Conservation (phyloP, 164 flowering plant species). For the Protea cynaroides region DNA sequence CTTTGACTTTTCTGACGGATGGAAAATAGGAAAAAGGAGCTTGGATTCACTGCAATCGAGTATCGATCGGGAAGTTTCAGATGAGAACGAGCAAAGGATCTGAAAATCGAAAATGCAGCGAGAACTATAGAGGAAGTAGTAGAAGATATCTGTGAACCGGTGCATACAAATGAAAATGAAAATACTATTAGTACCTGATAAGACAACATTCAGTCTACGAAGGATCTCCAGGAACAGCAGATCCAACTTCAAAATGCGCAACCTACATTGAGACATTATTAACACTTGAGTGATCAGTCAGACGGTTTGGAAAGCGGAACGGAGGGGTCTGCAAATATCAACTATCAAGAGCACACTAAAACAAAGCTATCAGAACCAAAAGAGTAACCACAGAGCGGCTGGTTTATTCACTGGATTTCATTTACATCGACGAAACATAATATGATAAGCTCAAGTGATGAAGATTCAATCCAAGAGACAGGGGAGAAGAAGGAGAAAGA, state of each 20-base stretch:
- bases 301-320: background rate
- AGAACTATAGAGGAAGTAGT: no score
- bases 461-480: no score
- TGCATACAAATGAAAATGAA: background rate
- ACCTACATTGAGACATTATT: background rate
- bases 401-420: background rate
- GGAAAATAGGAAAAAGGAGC: no score
- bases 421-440: background rate
- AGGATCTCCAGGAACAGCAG: background rate
- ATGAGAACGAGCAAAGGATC: no score
- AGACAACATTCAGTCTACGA: background rate
- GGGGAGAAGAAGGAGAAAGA: conserved; percentile 1
- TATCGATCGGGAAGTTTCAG: no score
- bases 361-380: background rate
- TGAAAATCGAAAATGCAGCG: no score
- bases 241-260: background rate
- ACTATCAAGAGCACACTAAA: no score
- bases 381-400: no score
- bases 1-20: no score
- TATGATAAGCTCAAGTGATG: background rate
- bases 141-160: background rate
- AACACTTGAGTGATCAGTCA: no score
- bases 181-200: background rate
- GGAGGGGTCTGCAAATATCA: background rate
- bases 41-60: no score